These are phyloP conservation scores for Sporothrix schenckii DNA, from an alignment of 2,329 filamentous ascomycete genomes.

Conservation along the genomic window DNA sequence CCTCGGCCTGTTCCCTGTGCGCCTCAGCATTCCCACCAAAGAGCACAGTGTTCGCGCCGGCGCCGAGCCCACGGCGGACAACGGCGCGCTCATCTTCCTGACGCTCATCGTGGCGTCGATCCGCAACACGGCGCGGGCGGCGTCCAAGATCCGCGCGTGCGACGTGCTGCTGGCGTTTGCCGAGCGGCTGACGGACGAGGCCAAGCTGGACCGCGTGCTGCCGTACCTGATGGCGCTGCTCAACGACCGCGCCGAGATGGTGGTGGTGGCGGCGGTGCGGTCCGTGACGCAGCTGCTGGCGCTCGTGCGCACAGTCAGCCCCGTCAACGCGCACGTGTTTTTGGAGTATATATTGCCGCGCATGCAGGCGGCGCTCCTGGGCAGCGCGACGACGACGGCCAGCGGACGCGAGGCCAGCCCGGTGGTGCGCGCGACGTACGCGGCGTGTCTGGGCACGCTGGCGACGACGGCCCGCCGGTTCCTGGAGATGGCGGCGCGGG, in stretches of 20 bases:
- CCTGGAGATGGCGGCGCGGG: slow-evolving; percentile 64
- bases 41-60: slow-evolving; percentile 68
- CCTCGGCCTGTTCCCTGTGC: slow-evolving; percentile 72
- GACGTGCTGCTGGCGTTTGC: slow-evolving; percentile 91
- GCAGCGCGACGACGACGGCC: slow-evolving; percentile 39
- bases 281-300: slow-evolving; percentile 87
- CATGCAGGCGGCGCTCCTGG: slow-evolving; percentile 59
- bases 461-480: slow-evolving; percentile 84
- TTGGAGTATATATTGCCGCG: slow-evolving; percentile 69
- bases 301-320: slow-evolving; percentile 84
- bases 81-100: slow-evolving; percentile 90
- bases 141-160: slow-evolving; percentile 85
- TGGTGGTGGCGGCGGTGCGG: slow-evolving; percentile 81
- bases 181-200: slow-evolving; percentile 89
- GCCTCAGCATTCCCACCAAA: slow-evolving; percentile 84
- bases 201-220: slow-evolving; percentile 88
- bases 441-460: slow-evolving; percentile 85
- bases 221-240: slow-evolving; percentile 86
- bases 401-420: slow-evolving; percentile 43
- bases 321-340: slow-evolving; percentile 70
- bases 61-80: slow-evolving; percentile 69
- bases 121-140: slow-evolving; percentile 83
- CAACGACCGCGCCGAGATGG: slow-evolving; percentile 78
- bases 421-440: slow-evolving; percentile 85
- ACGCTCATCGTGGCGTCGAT: slow-evolving; percentile 86